Evolutionary conservation across 2,329 filamentous ascomycete species (phyloP).

Genomic region (Talaromyces amestolkiae): DNA sequence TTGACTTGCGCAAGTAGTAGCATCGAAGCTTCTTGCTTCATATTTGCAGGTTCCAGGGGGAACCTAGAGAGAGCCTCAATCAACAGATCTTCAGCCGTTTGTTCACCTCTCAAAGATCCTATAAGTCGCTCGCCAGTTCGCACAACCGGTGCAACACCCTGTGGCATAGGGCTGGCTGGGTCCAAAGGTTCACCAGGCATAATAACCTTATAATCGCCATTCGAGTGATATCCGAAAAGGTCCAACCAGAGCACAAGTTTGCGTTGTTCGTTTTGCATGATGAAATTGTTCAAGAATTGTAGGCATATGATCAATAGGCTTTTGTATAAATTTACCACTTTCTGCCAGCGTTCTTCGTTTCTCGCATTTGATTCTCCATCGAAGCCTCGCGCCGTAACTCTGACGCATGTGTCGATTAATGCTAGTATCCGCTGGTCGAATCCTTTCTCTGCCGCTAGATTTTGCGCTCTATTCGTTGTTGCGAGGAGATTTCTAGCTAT

Average conservation of each 20-base stretch:
- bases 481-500: constrained; percentile 63
- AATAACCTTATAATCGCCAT: constrained; percentile 46
- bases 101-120: constrained; percentile 43
- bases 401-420: constrained; percentile 62
- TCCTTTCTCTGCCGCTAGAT: constrained; percentile 58
- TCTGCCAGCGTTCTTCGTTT: constrained; percentile 65
- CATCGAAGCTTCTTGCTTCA: constrained; percentile 49
- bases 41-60: constrained; percentile 42
- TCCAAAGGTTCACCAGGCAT: constrained; percentile 44
- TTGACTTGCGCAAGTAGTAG: constrained; percentile 49
- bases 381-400: constrained; percentile 63
- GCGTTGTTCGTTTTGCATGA: constrained; percentile 63
- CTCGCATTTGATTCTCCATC: constrained; percentile 61
- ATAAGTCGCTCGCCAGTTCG: constrained; percentile 43
- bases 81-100: constrained; percentile 44
- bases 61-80: constrained; percentile 47
- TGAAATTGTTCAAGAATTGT: constrained; percentile 66
- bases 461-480: constrained; percentile 60
- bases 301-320: constrained; percentile 63
- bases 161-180: constrained; percentile 32
- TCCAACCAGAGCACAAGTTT: constrained; percentile 66
- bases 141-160: constrained; percentile 44
- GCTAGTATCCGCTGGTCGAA: constrained; percentile 62
- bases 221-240: constrained; percentile 59
- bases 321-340: constrained; percentile 64